Evolutionary conservation across 441 rosid genomes (phyloP), one percentile per base, ranked within the genome.

Genomic region (Euphorbia corollata): DNA sequence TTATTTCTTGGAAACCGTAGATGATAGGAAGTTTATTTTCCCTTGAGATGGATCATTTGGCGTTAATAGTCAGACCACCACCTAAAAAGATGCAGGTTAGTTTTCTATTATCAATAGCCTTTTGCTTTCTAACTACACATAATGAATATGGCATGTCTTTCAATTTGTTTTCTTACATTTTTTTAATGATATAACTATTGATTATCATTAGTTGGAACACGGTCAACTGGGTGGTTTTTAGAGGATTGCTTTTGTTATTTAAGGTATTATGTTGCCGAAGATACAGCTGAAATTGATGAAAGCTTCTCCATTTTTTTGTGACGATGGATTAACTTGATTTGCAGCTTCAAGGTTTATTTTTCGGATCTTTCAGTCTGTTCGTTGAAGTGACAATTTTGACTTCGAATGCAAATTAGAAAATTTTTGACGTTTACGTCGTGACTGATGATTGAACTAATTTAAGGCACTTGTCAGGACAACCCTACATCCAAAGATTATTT

Each of bases 381-480:
- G 64, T 53, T 27, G 62, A 71, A 69, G 75, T 63, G 74, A 67
- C 74, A 72, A 73, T 75, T 84, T 81, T 74, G 77, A 79, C 69
- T 36, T 64, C 70, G 66, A 36, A 65, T 64, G 69, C 67, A 63
- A 27, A 71, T 66, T 71, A 47, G 71, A 72, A 65, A 67, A 62
- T 5, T 73, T 82, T 75, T 74, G 77, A 70, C 56, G 30, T 71
- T 20, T 64, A 32, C 34, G 1, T 27, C 32, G 32, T 56, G 20
- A 65, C 19, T 15, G 51, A 5, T 36, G 36, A 43, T 5, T 27
- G 62, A 27, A 47, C 10, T 34, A 56, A 45, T 22, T 59, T 30
- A 11, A 8, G 47, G 41, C 23, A 23, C 51, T 43, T 67, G 2
- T 10, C 30, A 73, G 73, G 71, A 74, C 69, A 50, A 15, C 68